Evolutionary conservation across 768 basidiomycete genomes (phyloP).

Genomic region (Hortiboletus campestris): DNA sequence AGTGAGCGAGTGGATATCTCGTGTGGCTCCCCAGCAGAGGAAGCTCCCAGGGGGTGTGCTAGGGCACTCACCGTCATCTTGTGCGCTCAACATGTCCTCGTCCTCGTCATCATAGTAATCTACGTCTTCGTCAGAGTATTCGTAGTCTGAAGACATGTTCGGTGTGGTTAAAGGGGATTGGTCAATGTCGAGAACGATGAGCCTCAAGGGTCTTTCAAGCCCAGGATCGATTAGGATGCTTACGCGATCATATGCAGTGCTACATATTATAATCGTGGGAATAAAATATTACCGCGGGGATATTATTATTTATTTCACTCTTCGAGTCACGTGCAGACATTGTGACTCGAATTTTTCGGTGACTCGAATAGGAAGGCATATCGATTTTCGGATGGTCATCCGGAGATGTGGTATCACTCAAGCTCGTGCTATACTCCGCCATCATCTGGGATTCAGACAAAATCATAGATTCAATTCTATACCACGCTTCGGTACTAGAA

Average conservation of each 20-base stretch:
- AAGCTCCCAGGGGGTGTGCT: neutral
- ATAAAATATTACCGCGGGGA: slow-evolving; percentile 1
- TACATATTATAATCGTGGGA: slow-evolving; percentile 12
- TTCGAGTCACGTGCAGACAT: neutral
- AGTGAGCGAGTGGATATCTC: slow-evolving; percentile 16
- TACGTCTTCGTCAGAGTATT: slow-evolving; percentile 65
- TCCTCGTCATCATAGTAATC: slow-evolving; percentile 72
- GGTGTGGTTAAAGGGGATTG: slow-evolving; percentile 5
- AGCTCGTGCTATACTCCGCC: slow-evolving; percentile 10
- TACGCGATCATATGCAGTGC: slow-evolving; percentile 23
- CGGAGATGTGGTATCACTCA: slow-evolving; percentile 20
- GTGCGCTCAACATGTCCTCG: slow-evolving; percentile 60
- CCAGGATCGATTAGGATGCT: slow-evolving; percentile 30
- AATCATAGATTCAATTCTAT: neutral
- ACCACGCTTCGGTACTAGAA: slow-evolving; percentile 15
- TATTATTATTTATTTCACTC: too few relatives aligned
- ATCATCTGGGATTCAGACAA: neutral
- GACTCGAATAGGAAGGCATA: slow-evolving; percentile 31
- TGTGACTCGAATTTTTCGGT: slow-evolving; percentile 13
- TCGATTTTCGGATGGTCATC: slow-evolving; percentile 28
- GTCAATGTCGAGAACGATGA: slow-evolving; percentile 20
- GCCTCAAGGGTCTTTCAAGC: slow-evolving; percentile 13
- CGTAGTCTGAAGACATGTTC: slow-evolving; percentile 63
- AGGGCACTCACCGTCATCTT: slow-evolving; percentile 50
- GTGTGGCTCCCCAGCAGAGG: slow-evolving; percentile 24